A percentile compares a stretch with the other conserved stretches of the same genome.
phyloP scores from a whole-genome alignment of 306 rosid genomes.

The Begonia fuchsioides region DNA sequence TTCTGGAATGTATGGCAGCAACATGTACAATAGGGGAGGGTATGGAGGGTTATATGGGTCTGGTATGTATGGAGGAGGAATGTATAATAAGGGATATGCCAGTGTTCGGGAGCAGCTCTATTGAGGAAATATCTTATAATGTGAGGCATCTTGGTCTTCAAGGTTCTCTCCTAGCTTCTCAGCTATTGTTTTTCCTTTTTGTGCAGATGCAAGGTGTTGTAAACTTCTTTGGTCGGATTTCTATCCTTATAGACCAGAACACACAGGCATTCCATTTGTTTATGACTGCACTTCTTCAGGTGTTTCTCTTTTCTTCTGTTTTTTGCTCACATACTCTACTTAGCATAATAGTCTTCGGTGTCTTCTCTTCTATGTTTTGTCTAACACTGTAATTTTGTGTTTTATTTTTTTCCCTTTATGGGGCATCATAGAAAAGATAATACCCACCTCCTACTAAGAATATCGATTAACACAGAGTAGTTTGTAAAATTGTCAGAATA shows the following conservation, averaged over 20 bases:
- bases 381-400: too few relatives aligned
- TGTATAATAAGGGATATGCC: slow-evolving; percentile 67
- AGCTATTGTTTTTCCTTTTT: slow-evolving; percentile 2
- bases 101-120: too few relatives aligned
- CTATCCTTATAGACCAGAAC: slow-evolving; percentile 91
- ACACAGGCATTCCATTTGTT: slow-evolving; percentile 95
- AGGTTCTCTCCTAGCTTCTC: too few relatives aligned
- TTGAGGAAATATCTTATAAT: too few relatives aligned
- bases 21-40: slow-evolving; percentile 61
- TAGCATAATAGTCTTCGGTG: too few relatives aligned
- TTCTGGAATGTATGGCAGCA: slow-evolving; percentile 79
- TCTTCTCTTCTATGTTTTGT: too few relatives aligned
- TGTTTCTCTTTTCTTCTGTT: slow-evolving; percentile 14
- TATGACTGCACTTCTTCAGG: slow-evolving; percentile 98
- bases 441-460: too few relatives aligned
- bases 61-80: slow-evolving; percentile 91
- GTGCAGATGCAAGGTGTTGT: slow-evolving; percentile 88
- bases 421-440: too few relatives aligned
- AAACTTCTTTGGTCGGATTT: slow-evolving; percentile 80
- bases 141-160: too few relatives aligned
- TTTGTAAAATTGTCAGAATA: too few relatives aligned
- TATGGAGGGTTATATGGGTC: slow-evolving; percentile 73
- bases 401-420: too few relatives aligned
- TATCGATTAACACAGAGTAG: too few relatives aligned
- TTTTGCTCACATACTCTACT: neutral